A percentile compares a stretch with the other conserved stretches of the same genome.
phyloP scores from a whole-genome alignment of 164 flowering plant species.

The Magnolia changhungtana region DNA sequence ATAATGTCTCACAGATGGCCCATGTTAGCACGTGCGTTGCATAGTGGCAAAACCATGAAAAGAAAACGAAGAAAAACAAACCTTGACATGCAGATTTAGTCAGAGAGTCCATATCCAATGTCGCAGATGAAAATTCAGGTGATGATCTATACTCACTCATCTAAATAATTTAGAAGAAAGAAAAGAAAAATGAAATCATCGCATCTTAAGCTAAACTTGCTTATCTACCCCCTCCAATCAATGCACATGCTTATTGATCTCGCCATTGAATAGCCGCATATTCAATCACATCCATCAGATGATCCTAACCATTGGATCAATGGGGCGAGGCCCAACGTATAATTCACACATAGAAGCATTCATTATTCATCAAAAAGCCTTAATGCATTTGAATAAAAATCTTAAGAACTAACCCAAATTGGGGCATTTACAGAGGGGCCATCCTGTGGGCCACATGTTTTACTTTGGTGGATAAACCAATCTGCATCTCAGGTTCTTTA shows the following conservation, averaged over 20 bases:
- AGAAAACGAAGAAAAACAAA: not conserved
- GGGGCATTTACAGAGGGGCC: slow-evolving; percentile 63
- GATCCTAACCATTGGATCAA: not conserved
- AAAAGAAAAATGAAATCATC: no score
- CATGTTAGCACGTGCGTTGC: no score
- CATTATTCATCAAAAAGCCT: not conserved
- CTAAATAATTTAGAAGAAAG: slow-evolving; percentile 12
- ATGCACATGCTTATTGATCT: not conserved
- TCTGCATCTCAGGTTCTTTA: slow-evolving; percentile 68
- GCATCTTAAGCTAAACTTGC: no score
- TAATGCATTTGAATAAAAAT: not conserved
- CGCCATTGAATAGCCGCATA: no score
- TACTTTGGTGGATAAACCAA: slow-evolving; percentile 82
- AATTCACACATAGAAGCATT: not conserved
- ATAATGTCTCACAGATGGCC: no score
- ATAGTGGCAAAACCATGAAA: not conserved
- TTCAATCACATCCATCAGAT: not conserved
- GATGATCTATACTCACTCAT: slow-evolving; percentile 21
- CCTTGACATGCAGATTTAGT: slow-evolving; percentile 10
- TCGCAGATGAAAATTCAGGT: slow-evolving; percentile 18
- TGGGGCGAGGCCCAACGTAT: not conserved
- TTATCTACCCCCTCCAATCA: not conserved
- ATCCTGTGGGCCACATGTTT: slow-evolving; percentile 87
- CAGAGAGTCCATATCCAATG: slow-evolving; percentile 1
- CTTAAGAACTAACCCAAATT: slow-evolving; percentile 51